Evolutionary conservation across 768 basidiomycete species (phyloP), one percentile per base, ranked within the genome.

Genomic region (Panaeolus papilionaceus): DNA sequence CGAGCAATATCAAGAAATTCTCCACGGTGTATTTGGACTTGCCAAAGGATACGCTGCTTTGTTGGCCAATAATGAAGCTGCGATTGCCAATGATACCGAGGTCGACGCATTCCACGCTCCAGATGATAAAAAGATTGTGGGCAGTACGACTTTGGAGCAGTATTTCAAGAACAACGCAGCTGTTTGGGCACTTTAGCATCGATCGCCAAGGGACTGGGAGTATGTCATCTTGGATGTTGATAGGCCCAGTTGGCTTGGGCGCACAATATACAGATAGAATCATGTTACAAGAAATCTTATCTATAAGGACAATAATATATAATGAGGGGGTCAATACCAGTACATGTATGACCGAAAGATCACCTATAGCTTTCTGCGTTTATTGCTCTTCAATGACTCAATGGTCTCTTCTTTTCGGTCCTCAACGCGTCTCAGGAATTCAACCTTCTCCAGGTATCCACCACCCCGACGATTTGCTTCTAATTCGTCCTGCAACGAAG

Each of bases 401-500:
- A 91, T 74, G 1, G 81, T 84, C 62, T 88, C 87, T 58, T 92
- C 92, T 76, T 85, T 89, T 68, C 92, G 83, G 61, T 88, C 88
- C 38, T 88, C 90, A 0, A 95, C 94, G 58, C 94, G 80, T 67
- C 89, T 80, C 72, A 96, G 77, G 73, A 95, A 96, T 44, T 94
- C 93, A 38, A 94, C 88, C 78, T 92, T 95, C 71, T 93, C 94
- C 20, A 96, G 80, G 77, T 92, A 96, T 0, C 94, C 92, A 9
- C 92, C 93, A 0, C 89, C 86, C 47, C 89, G 85, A 61, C 90
- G 81, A 67, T 94, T 90, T 3, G 87, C 86, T 62, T 91, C 87
- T n/a, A 96, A 82, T 68, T 93, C 91, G 70, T 93, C 89, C 68
- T 87, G 84, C 9, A 90, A 73, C 1, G 69, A 71, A 11, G 72